Percentiles rank a stretch among this genome's conserved stretches.
phyloP scores from a whole-genome alignment of 208 protist species.

The Trypanosoma melophagium region DNA sequence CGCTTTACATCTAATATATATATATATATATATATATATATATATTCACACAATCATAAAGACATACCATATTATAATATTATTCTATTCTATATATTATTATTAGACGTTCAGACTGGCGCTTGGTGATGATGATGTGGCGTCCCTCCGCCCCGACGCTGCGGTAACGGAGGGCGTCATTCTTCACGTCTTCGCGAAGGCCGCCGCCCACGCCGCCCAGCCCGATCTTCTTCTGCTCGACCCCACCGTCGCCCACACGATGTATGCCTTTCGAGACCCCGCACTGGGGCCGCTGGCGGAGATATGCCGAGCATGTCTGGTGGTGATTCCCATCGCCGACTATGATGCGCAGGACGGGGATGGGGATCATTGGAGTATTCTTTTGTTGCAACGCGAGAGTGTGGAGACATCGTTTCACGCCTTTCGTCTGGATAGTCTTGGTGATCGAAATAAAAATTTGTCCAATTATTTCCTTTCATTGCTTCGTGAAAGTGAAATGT shows the following conservation, averaged over 20 bases:
- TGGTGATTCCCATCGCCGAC: constrained; percentile 24
- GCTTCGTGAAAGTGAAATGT: constrained; percentile 3
- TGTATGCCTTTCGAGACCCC: constrained; percentile 16
- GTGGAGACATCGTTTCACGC: constrained; percentile 11
- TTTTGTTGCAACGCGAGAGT: constrained; percentile 8
- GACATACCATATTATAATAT: no score
- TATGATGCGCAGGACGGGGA: neutral
- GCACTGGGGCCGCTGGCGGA: constrained; percentile 11
- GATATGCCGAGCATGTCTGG: constrained; percentile 2
- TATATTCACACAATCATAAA: no score
- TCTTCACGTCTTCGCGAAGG: constrained; percentile 19
- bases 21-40: no score
- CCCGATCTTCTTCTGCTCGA: constrained; percentile 7
- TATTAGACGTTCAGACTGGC: neutral
- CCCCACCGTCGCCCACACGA: constrained; percentile 17
- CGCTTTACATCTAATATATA: no score
- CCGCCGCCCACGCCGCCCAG: neutral
- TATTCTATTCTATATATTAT: no score
- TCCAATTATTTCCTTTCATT: constrained; percentile 6
- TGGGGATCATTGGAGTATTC: constrained; percentile 18
- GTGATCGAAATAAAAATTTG: constrained; percentile 1
- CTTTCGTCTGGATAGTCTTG: constrained; percentile 16
- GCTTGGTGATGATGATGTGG: constrained; percentile 7
- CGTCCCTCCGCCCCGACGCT: neutral
- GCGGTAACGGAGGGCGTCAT: constrained; percentile 5